Base-by-base conservation (phyloP, 1,139 yeast species). In the Geotrichum aggregatum region DNA sequence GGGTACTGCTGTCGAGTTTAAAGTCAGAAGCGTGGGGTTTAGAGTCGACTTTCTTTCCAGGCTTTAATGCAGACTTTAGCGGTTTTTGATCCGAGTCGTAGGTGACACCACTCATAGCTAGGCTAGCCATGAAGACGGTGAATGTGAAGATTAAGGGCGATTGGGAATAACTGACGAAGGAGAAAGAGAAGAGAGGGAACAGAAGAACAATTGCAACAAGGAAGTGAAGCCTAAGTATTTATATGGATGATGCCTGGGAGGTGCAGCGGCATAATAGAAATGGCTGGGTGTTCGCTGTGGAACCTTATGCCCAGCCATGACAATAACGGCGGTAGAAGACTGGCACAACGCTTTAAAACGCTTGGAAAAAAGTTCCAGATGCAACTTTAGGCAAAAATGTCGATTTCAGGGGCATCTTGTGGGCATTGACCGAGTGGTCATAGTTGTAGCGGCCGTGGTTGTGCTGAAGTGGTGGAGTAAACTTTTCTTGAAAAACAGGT, bases 21-120 rank as follows among this genome's bases (percentile, higher is more conserved):
- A 11, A 13, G 41, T 16, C 31, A 11, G 35, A 39, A 24, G 8
- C 28, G 8, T 24, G 8, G 5, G 28, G 28, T 16, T 43, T 42
- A 6, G 22, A 8, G 39, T 43, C 41, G 14, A 33, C 30, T 22
- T 44, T 33, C 24, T 44, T 44, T 7, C 47, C 47, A 34, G 47
- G 47, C 21, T 44, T 44, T 19, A 44, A 21, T n/a, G 47, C 47
- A 18, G 47, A 44, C 14, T 44, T 44, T 13, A 44, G 40, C 14
- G 30, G 47, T 22, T 34, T 44, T 13, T 33, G 18, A 28, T 26
- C 28, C 30, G 35, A 21, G 40, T 44, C 47, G 31, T 19, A 16
- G 28, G 47, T 24, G 34, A 34, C 40, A 30, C 38, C 34, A 16
- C 47, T 34, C 45, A 26, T 26, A 26, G 36, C 41, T 34, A 30